Conservation (phyloP, 2,329 filamentous ascomycete species). For the Aplosporella prunicola region DNA sequence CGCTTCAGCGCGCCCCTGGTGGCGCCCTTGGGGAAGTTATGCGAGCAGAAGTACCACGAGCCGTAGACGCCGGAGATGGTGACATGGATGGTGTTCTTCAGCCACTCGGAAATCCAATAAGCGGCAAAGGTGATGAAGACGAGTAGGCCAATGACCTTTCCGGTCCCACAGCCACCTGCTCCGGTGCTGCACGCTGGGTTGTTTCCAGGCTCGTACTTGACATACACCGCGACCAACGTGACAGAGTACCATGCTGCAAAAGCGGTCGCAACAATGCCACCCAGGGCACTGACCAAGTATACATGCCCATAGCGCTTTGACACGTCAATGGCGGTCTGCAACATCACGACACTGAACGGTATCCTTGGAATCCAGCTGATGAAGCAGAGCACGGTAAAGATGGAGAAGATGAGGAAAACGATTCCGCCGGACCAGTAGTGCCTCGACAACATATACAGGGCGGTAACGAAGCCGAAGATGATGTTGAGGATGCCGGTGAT, state of each 20-base stretch:
- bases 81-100: slow-evolving; percentile 80
- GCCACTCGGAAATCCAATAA: slow-evolving; percentile 88
- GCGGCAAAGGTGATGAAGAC: slow-evolving; percentile 84
- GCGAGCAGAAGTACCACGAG: slow-evolving; percentile 77
- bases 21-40: slow-evolving; percentile 62
- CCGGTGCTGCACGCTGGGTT: slow-evolving; percentile 47
- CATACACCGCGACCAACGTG: slow-evolving; percentile 78
- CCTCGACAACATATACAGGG: slow-evolving; percentile 71
- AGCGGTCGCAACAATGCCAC: slow-evolving; percentile 64
- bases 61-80: slow-evolving; percentile 78
- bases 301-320: slow-evolving; percentile 77
- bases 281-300: slow-evolving; percentile 75
- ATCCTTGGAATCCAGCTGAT: slow-evolving; percentile 83
- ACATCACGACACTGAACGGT: slow-evolving; percentile 83
- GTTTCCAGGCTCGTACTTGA: slow-evolving; percentile 62
- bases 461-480: slow-evolving; percentile 71
- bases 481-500: slow-evolving; percentile 84
- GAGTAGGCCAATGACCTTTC: slow-evolving; percentile 72
- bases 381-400: slow-evolving; percentile 75
- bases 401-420: slow-evolving; percentile 72
- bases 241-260: slow-evolving; percentile 80
- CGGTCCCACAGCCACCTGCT: slow-evolving; percentile 58
- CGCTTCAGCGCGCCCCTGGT: slow-evolving; percentile 77
- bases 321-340: slow-evolving; percentile 76
- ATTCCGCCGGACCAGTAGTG: slow-evolving; percentile 78